Evolutionary conservation across 192 early-diverging fungal genomes (phyloP), one percentile per base, ranked within the genome.

Genomic region (Umbelopsis ramanniana): DNA sequence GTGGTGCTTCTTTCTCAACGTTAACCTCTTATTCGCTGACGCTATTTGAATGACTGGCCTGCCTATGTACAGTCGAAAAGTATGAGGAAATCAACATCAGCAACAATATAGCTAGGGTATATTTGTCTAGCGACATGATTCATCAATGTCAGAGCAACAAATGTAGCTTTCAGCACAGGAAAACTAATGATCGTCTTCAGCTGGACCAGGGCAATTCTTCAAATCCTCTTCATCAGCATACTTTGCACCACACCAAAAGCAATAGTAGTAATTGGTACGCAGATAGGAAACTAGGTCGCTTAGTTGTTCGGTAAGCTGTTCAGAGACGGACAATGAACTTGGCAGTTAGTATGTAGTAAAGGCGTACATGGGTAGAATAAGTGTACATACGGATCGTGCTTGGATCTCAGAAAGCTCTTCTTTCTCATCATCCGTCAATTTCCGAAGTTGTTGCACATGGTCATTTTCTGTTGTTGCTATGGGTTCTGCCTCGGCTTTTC

Each of bases 221-320:
- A 93, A 50, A 76, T 91, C 90, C 23, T 87, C 81, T 68, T 52
- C 60, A 23, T 84, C 73, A 40, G 76, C 66, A 46, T 87, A 93
- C 43, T 78, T 75, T 11, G 76, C 82, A 29, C 85, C 82, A 73
- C 91, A 93, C 90, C 90, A 93, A 35, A 91, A 78, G 71, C 91
- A 93, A 69, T 93, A 93, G 40, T 45, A 57, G 73, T 91, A 83
- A 7, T 81, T 68, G 11, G 40, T 46, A 12, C 90, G 85, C 24
- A 93, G 75, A 66, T 93, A 87, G 1, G 54, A 8, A 1, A 77
- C 80, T 0, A 90, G 73, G n/a, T 70, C 46, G 4, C 72, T 67
- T 4, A 93, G 76, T 66, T 91, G 83, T 54, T 85, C 80, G 9
- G 60, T 50, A 11, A 83, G 66, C 85, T 88, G 75, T 47, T 46